Evolutionary conservation across 2,329 filamentous ascomycete species (phyloP).

Genomic region (Acarospora socialis): DNA sequence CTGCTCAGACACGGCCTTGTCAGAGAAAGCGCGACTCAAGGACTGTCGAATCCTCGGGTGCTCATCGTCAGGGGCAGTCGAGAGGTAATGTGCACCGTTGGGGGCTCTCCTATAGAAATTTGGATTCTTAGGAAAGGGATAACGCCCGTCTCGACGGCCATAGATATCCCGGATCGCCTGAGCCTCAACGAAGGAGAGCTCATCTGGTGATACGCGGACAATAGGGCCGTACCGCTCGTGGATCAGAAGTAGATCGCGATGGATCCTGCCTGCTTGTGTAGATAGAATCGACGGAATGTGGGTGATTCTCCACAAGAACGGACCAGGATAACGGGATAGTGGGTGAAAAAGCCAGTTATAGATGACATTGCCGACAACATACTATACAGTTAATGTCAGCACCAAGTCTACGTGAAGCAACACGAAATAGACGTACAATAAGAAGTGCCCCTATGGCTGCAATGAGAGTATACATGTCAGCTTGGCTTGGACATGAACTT

Average conservation of each 20-base stretch:
- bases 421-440: too few relatives aligned
- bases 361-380: conserved; percentile 25
- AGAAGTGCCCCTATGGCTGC: too few relatives aligned
- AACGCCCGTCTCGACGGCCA: conserved; percentile 16
- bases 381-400: too few relatives aligned
- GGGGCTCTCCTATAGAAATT: too few relatives aligned
- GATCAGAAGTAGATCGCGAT: conserved; percentile 15
- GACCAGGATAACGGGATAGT: conserved; percentile 16
- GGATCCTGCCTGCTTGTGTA: too few relatives aligned
- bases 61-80: conserved; percentile 13
- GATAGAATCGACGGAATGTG: conserved; percentile 17
- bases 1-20: conserved; percentile 28
- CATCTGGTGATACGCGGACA: conserved; percentile 26
- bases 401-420: too few relatives aligned
- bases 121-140: conserved; percentile 17
- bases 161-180: conserved; percentile 24
- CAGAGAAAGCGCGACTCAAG: conserved; percentile 29
- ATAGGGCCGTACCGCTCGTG: conserved; percentile 25
- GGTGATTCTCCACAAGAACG: conserved; percentile 16
- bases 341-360: background rate
- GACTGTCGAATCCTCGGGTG: conserved; percentile 25
- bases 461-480: too few relatives aligned
- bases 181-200: conserved; percentile 23
- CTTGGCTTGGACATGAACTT: too few relatives aligned
- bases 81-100: conserved; percentile 18